These are phyloP conservation scores for Colletotrichum camelliae DNA, from an alignment of 2,329 filamentous ascomycete genomes.

Conservation along the genomic window DNA sequence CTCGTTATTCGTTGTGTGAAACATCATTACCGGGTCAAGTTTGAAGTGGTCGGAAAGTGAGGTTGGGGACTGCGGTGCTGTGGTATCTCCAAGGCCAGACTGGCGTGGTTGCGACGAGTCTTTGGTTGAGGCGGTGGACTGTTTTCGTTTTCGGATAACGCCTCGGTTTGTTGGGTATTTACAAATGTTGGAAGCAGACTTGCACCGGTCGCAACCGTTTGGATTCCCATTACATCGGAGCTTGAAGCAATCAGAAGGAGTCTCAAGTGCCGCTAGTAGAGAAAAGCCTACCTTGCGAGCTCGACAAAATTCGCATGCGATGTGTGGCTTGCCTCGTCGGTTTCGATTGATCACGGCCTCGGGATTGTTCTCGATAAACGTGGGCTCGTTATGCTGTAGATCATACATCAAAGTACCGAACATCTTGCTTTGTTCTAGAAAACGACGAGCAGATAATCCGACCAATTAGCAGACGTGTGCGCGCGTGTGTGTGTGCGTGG, in stretches of 20 bases:
- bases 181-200: not conserved
- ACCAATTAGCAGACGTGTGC: not conserved
- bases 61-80: not conserved
- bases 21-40: not conserved
- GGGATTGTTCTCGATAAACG: not conserved
- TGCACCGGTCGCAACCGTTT: not conserved
- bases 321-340: not conserved
- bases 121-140: not conserved
- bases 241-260: not conserved
- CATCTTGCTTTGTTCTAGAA: not conserved
- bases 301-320: not conserved
- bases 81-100: not conserved
- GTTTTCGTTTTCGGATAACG: not conserved
- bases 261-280: not conserved
- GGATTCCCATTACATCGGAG: slow-evolving; percentile 3
- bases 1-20: not conserved
- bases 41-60: not conserved
- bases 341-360: not conserved
- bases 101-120: not conserved
- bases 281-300: not conserved
- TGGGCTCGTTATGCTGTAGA: not conserved
- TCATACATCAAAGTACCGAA: slow-evolving; percentile 14
- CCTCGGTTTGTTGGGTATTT: not conserved
- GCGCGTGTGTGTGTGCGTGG: not conserved
- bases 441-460: not conserved